Evolutionary conservation across 345 rosid species (phyloP).

Genomic region (Linum tenue): DNA sequence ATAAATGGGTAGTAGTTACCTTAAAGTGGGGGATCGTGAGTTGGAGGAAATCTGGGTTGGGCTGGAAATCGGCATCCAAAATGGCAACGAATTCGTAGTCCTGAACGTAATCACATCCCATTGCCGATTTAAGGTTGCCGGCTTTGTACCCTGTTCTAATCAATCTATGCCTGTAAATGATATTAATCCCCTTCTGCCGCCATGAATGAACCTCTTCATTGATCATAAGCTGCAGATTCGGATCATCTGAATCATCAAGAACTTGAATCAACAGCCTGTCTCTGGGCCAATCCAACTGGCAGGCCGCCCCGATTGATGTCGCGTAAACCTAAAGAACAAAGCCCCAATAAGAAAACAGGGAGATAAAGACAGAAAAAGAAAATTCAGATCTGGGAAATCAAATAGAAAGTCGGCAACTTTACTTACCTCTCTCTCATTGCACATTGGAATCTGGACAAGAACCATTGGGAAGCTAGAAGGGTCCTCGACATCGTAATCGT

Average conservation of each 20-base stretch:
- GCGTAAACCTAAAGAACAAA: constrained; percentile 49
- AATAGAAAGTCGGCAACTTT: not conserved
- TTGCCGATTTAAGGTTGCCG: constrained; percentile 83
- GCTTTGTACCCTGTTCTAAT: constrained; percentile 91
- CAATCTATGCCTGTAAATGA: constrained; percentile 72
- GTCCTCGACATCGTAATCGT: constrained; percentile 49
- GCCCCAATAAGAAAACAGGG: constrained; percentile 2
- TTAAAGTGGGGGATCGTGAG: constrained; percentile 3
- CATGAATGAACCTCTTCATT: constrained; percentile 67
- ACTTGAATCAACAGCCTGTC: constrained; percentile 77
- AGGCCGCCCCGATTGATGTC: constrained; percentile 66
- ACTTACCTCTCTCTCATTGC: constrained; percentile 82
- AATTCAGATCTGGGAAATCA: constrained; percentile 3
- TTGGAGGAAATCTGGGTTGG: constrained; percentile 4
- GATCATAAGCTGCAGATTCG: constrained; percentile 50
- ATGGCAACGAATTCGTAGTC: constrained; percentile 6
- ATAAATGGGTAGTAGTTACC: not conserved
- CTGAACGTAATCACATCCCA: constrained; percentile 46
- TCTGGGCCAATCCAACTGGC: constrained; percentile 86
- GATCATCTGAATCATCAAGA: constrained; percentile 73
- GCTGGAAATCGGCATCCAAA: constrained; percentile 2
- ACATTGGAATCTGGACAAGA: constrained; percentile 95
- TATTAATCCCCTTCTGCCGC: constrained; percentile 66
- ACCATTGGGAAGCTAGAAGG: constrained; percentile 65
- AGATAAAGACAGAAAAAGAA: not conserved